Evolutionary conservation across 371 early-diverging fungal species (phyloP).

Genomic region (Entomophthora muscae): DNA sequence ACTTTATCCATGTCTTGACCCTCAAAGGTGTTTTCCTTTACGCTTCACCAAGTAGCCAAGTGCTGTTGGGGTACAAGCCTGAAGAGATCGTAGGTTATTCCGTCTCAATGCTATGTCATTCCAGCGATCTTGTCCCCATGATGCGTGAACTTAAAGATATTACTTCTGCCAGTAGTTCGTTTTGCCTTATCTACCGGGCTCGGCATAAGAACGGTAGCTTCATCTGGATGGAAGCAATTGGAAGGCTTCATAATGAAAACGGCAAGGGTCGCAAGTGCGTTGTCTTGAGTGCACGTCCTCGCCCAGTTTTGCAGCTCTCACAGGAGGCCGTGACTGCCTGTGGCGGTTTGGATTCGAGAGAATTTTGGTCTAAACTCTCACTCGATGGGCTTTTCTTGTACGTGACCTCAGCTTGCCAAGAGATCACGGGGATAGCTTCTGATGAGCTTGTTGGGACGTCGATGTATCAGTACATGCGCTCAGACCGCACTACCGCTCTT

Average conservation of each 20-base stretch:
- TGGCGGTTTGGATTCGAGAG: conserved; percentile 14
- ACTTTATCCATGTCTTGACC: conserved; percentile 40
- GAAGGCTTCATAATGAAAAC: conserved; percentile 29
- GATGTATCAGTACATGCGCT: conserved; percentile 30
- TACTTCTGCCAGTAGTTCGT: conserved; percentile 14
- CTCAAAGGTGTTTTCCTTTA: conserved; percentile 43
- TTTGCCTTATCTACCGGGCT: conserved; percentile 34
- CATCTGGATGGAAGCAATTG: conserved; percentile 39
- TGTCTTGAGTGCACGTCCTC: conserved; percentile 32
- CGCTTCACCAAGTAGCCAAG: conserved; percentile 22
- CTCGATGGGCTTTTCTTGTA: conserved; percentile 37
- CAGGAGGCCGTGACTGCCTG: conserved; percentile 14
- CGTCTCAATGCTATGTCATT: conserved; percentile 34
- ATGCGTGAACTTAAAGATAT: conserved; percentile 38
- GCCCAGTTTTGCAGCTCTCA: conserved; percentile 19
- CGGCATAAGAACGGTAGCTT: conserved; percentile 30
- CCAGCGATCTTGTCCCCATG: conserved; percentile 35
- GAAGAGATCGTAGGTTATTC: conserved; percentile 31
- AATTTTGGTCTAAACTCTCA: conserved; percentile 45
- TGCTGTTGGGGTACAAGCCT: conserved; percentile 27
- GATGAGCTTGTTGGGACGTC: conserved; percentile 25
- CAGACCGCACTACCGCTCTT: conserved; percentile 26
- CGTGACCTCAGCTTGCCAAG: conserved; percentile 18
- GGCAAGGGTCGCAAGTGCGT: conserved; percentile 39
- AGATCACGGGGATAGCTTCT: conserved; percentile 16